Evolutionary conservation across 345 rosid species (phyloP).

Genomic region (Noccaea caerulescens): DNA sequence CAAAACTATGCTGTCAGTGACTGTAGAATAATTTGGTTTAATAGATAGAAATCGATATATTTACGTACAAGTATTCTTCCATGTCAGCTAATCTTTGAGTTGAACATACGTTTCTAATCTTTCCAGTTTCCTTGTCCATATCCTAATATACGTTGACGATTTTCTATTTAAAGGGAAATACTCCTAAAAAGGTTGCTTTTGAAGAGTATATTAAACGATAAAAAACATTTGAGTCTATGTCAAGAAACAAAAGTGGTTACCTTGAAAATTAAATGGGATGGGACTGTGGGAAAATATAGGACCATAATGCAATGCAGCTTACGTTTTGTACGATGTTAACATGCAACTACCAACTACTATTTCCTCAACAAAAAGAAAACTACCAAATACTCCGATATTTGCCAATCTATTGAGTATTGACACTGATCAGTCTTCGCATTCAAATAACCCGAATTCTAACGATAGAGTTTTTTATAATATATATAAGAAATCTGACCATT

Average conservation of each 20-base stretch:
- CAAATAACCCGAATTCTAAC: background rate
- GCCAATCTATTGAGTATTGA: conserved; percentile 1
- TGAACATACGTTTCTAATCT: background rate
- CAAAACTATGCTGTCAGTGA: conserved; percentile 15
- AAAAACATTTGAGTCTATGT: background rate
- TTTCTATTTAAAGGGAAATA: background rate
- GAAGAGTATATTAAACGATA: conserved; percentile 9
- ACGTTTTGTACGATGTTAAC: conserved; percentile 4
- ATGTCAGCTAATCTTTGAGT: conserved; percentile 3
- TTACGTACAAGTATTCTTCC: background rate
- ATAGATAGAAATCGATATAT: conserved; percentile 4
- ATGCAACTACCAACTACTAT: conserved; percentile 14
- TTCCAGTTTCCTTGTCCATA: background rate
- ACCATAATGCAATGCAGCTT: conserved; percentile 2
- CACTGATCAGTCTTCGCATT: background rate
- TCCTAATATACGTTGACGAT: background rate
- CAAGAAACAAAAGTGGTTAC: background rate
- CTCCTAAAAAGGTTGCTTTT: background rate
- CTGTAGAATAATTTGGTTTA: background rate
- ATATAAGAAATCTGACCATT: background rate
- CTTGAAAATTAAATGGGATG: background rate
- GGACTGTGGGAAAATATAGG: background rate
- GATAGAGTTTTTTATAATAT: background rate
- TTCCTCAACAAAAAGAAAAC: too few species aligned
- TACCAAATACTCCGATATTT: background rate